phyloP scores from a whole-genome alignment of 768 basidiomycete species.

The Hebeloma cylindrosporum region DNA sequence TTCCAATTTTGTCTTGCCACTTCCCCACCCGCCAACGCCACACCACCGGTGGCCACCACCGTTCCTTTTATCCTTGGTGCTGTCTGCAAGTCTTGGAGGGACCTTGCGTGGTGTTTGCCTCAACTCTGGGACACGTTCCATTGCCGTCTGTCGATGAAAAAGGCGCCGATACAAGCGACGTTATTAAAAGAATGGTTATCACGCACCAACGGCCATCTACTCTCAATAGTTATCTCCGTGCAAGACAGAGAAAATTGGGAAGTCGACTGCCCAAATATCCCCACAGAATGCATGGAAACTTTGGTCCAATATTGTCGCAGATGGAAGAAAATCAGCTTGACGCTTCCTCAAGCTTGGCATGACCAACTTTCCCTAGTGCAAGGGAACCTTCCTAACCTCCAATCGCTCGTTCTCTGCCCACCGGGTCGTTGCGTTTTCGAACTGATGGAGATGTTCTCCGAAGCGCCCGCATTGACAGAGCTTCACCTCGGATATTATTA shows the following conservation, averaged over 20 bases:
- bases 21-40: too few relatives aligned
- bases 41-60: background rate
- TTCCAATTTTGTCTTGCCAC: background rate
- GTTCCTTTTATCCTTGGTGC: background rate
- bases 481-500: slow-evolving; percentile 1
- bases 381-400: too few relatives aligned
- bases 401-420: too few relatives aligned
- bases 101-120: background rate
- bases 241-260: slow-evolving; percentile 1
- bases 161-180: background rate
- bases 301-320: slow-evolving; percentile 1
- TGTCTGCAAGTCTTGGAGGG: slow-evolving; percentile 1
- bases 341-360: background rate
- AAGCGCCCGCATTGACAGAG: background rate
- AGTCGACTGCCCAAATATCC: background rate
- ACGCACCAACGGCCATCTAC: background rate
- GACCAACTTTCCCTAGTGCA: background rate
- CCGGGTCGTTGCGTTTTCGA: too few relatives aligned
- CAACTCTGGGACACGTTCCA: slow-evolving; percentile 4
- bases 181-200: slow-evolving; percentile 2
- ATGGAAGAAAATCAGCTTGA: slow-evolving; percentile 5
- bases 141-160: slow-evolving; percentile 3
- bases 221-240: background rate
- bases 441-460: background rate
- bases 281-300: background rate